These are phyloP conservation scores for Penicillium expansum DNA, from an alignment of 2,329 filamentous ascomycete genomes.

Conservation along the genomic window DNA sequence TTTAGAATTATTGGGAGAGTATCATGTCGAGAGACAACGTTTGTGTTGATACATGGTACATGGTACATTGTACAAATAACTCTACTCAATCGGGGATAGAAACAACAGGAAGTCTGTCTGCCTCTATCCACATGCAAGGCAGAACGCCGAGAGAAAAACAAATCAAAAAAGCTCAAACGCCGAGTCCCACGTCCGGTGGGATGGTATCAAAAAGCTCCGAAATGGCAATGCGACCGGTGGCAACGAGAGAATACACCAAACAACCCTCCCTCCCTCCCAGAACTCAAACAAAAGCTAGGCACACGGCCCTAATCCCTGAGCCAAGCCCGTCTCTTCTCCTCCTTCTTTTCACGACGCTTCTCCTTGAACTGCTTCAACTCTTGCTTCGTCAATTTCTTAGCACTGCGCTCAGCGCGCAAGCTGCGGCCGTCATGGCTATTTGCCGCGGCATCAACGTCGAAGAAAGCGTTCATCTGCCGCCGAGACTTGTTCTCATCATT, in stretches of 20 bases:
- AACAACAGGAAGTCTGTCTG: background rate
- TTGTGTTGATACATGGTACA: constrained; percentile 15
- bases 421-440: constrained; percentile 88
- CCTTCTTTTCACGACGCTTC: constrained; percentile 83
- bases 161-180: constrained; percentile 19
- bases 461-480: constrained; percentile 89
- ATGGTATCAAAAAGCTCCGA: constrained; percentile 17
- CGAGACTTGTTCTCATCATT: constrained; percentile 83
- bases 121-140: constrained; percentile 18
- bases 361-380: constrained; percentile 91
- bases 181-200: constrained; percentile 14
- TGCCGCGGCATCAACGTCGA: constrained; percentile 91
- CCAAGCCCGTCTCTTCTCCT: constrained; percentile 92
- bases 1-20: background rate
- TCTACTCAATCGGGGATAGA: background rate
- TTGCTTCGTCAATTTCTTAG: constrained; percentile 77
- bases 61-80: constrained; percentile 13
- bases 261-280: background rate
- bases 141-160: constrained; percentile 10
- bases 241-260: constrained; percentile 7
- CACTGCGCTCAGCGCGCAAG: constrained; percentile 82
- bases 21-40: background rate
- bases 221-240: constrained; percentile 15
- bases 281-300: constrained; percentile 27
- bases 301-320: constrained; percentile 63